phyloP scores from a whole-genome alignment of 1,284 basidiomycete species.

The Trichosporon coremiiforme region DNA sequence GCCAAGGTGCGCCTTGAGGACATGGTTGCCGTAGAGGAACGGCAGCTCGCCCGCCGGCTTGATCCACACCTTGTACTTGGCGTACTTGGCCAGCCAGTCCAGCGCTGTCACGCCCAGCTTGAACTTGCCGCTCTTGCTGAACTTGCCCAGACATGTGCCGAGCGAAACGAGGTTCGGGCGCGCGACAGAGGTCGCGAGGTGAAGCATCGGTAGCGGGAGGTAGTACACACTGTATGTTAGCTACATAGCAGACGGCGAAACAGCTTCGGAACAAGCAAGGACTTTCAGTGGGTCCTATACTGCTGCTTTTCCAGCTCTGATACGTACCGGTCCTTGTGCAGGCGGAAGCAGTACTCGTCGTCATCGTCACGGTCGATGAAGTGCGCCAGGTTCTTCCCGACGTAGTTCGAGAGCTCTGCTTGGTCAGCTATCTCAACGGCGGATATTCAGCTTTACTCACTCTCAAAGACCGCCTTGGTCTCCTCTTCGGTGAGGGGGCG shows the following conservation, averaged over 20 bases:
- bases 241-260: too few relatives aligned
- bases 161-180: conserved; percentile 89
- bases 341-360: conserved; percentile 74
- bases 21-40: conserved; percentile 98
- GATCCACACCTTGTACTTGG: conserved; percentile 99
- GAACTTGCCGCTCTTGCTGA: conserved; percentile 97
- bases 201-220: conserved; percentile 90
- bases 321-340: conserved; percentile 74
- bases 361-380: conserved; percentile 58
- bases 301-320: too few relatives aligned
- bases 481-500: conserved; percentile 58
- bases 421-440: background rate
- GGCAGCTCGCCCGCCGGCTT: conserved; percentile 99
- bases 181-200: conserved; percentile 86
- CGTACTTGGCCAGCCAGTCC: conserved; percentile 93
- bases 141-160: conserved; percentile 97
- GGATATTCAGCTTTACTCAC: conserved; percentile 37
- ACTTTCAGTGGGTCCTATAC: too few relatives aligned
- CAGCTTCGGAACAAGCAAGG: too few relatives aligned
- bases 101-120: conserved; percentile 93
- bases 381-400: conserved; percentile 58
- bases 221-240: conserved; percentile 69
- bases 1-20: conserved; percentile 98
- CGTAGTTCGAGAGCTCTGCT: conserved; percentile 58
- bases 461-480: conserved; percentile 59